Base-by-base conservation (phyloP, 805 yeast genomes). In the Candida krabiensis region DNA sequence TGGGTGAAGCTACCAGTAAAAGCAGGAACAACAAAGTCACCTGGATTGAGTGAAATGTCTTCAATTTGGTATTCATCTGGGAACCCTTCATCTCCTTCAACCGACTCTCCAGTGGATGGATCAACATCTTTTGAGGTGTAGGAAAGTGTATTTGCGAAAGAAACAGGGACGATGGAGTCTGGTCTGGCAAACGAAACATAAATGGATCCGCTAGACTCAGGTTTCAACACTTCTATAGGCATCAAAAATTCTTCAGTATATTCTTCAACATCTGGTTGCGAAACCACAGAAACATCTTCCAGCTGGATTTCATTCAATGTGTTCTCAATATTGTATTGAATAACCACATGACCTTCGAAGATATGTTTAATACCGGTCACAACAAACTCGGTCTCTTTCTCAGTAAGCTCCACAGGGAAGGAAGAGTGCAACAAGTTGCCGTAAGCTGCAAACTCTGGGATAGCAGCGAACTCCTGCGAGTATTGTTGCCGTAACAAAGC, bases 21-120 rank as follows among this genome's bases (percentile, higher is more conserved):
- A 17, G 88, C 71, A 36, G 96, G 95, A 38, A 69, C 64, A 41
- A 88, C 71, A 64, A 80, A 91, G 60, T 89, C 97, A 25, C 96
- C 96, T 8, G 93, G 80, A 6, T 66, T 65, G 39, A 91, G 60
- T 41, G 77, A 79, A 54, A 89, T 70, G 41, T 83, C 84, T 63
- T 88, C 97, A 49, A 93, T 77, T 60, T 83, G 93, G 64, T 91
- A 93, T 64, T 90, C 96, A 63, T 93, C 98, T 49, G 84, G 85
- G 73, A 83, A 86, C 13, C 96, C 97, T 48, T 84, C 95, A 31
- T 80, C 86, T 37, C 70, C 83, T 33, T 75, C 79, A 31, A 76
- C 83, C 35, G 83, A 75, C 45, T 74, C 77, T 15, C 81, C 80
- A 12, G 89, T 81, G 8, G 76, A 72, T 33, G 87, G 81, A 50